Evolutionary conservation across 1,284 basidiomycete species (phyloP).

Genomic region (Marasmius oreades): DNA sequence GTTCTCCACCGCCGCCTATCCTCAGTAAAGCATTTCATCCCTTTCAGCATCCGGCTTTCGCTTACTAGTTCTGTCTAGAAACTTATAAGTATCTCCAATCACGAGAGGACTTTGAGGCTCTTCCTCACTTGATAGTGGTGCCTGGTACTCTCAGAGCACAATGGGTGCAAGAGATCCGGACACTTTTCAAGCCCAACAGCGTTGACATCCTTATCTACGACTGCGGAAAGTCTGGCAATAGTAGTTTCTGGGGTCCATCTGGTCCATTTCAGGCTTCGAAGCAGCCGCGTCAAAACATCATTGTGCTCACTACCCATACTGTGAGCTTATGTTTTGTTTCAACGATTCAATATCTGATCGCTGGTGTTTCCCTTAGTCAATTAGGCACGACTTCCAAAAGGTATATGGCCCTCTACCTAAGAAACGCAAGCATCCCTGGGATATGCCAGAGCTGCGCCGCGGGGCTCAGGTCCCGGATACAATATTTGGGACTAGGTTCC

Average conservation of each 20-base stretch:
- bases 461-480: conserved; percentile 11
- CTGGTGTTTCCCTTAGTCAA: no score
- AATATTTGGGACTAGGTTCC: conserved; percentile 22
- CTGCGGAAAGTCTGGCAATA: conserved; percentile 2
- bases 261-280: conserved; percentile 19
- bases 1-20: conserved; percentile 10
- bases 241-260: conserved; percentile 21
- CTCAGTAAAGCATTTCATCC: conserved; percentile 19
- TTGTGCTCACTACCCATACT: conserved; percentile 25
- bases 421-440: conserved; percentile 17
- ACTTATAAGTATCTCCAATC: background rate
- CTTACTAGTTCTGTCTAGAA: conserved; percentile 5
- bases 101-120: conserved; percentile 14
- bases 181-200: conserved; percentile 13
- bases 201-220: conserved; percentile 25
- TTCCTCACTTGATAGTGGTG: conserved; percentile 24
- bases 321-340: conserved; percentile 17
- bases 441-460: conserved; percentile 4
- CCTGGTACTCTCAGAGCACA: conserved; percentile 24
- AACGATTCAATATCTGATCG: no score
- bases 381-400: conserved; percentile 15
- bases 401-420: conserved; percentile 1
- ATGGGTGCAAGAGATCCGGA: conserved; percentile 23
- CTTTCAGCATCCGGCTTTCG: background rate
- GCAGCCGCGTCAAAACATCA: conserved; percentile 15